phyloP scores from a whole-genome alignment of 2,329 filamentous ascomycete genomes.

The Aspergillus vadensis region DNA sequence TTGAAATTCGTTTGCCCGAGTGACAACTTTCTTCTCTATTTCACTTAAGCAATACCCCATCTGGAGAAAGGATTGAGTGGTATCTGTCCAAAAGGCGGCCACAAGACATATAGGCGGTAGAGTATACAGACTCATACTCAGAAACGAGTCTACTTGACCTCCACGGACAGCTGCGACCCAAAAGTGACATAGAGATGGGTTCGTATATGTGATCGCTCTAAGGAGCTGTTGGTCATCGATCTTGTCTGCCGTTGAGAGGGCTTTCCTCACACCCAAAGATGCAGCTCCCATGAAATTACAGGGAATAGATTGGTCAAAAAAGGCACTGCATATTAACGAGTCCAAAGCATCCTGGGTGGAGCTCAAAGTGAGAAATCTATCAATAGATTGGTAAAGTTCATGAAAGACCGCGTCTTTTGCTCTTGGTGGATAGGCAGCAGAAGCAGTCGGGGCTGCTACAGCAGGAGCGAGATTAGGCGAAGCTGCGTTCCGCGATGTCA shows the following conservation, averaged over 20 bases:
- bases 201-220: background rate
- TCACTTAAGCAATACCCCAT: background rate
- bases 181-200: background rate
- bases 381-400: background rate
- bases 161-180: slow-evolving; percentile 4
- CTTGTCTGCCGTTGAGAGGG: background rate
- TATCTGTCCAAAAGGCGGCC: slow-evolving; percentile 5
- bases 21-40: background rate
- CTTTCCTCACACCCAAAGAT: slow-evolving; percentile 21
- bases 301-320: slow-evolving; percentile 26
- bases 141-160: background rate
- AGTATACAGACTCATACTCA: background rate
- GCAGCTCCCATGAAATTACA: slow-evolving; percentile 25
- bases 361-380: slow-evolving; percentile 18
- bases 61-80: slow-evolving; percentile 9
- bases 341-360: slow-evolving; percentile 24
- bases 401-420: background rate
- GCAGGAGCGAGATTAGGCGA: background rate
- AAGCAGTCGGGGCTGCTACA: background rate
- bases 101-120: slow-evolving; percentile 9
- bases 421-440: background rate
- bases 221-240: slow-evolving; percentile 1
- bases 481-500: background rate
- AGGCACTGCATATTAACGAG: slow-evolving; percentile 26
- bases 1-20: slow-evolving; percentile 12